Conservation (phyloP, 2,329 filamentous ascomycete species). For the Emmonsiellopsis sp. region DNA sequence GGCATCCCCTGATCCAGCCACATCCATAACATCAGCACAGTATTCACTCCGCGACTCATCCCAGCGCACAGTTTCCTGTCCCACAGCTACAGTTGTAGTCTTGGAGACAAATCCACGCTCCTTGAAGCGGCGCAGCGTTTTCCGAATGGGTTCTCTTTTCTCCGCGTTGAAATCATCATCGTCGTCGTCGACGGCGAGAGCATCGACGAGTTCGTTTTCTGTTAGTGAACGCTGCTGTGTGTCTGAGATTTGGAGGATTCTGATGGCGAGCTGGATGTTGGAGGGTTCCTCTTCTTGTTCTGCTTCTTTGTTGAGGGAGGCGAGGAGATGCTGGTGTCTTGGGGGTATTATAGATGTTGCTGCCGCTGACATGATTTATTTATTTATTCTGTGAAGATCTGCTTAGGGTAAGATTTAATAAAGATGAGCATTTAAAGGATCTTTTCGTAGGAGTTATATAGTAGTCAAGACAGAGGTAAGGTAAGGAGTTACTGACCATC, state of each 20-base stretch:
- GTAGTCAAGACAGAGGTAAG: too few relatives aligned
- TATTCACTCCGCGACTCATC: not conserved
- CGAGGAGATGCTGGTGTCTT: not conserved
- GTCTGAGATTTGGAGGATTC: not conserved
- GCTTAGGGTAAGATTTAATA: not conserved
- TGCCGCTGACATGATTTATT: constrained; percentile 1
- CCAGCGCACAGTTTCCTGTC: not conserved
- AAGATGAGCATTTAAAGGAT: too few relatives aligned
- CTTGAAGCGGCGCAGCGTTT: not conserved
- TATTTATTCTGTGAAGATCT: not conserved
- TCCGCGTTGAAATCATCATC: not conserved
- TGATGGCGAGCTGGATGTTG: not conserved
- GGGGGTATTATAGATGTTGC: not conserved
- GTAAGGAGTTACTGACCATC: too few relatives aligned
- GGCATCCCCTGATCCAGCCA: not conserved
- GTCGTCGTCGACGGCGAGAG: not conserved
- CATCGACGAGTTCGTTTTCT: not conserved
- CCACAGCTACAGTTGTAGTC: not conserved
- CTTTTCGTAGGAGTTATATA: too few relatives aligned
- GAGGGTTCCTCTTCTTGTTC: too few relatives aligned
- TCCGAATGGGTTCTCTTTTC: not conserved
- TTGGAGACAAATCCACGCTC: not conserved
- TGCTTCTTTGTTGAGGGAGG: not conserved
- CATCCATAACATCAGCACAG: not conserved
- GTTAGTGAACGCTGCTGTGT: not conserved